These are phyloP conservation scores for Phytophthora crassamura DNA, from an alignment of 352 stramenopile genomes.

Conservation along the genomic window DNA sequence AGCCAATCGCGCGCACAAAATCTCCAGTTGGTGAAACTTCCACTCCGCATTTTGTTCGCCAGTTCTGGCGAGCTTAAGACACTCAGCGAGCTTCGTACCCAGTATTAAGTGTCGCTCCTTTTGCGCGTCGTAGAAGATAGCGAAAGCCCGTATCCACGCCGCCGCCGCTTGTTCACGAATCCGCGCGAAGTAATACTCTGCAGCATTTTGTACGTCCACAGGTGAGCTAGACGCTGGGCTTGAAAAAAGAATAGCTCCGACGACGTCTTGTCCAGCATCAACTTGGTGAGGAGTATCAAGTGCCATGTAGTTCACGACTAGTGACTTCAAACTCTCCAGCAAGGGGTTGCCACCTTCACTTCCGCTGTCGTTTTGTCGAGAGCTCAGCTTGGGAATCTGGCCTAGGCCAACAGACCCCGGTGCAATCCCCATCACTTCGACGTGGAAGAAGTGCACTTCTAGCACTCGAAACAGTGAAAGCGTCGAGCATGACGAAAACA, in stretches of 20 bases:
- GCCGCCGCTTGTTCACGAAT: constrained; percentile 77
- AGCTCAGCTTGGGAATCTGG: constrained; percentile 47
- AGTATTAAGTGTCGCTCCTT: constrained; percentile 66
- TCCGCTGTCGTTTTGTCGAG: constrained; percentile 24
- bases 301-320: constrained; percentile 65
- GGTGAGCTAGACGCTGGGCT: constrained; percentile 33
- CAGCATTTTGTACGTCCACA: constrained; percentile 48
- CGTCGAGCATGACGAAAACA: constrained; percentile 68
- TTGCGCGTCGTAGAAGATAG: constrained; percentile 81
- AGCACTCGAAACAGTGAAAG: constrained; percentile 75
- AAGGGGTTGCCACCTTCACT: constrained; percentile 58
- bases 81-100: constrained; percentile 60
- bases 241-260: constrained; percentile 57
- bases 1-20: constrained; percentile 79
- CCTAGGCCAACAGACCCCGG: constrained; percentile 87
- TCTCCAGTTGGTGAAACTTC: constrained; percentile 79
- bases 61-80: constrained; percentile 41
- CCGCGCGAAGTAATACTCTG: constrained; percentile 55
- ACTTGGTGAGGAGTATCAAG: constrained; percentile 21
- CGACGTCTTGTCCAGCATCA: constrained; percentile 36
- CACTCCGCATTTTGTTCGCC: constrained; percentile 47
- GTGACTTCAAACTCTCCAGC: constrained; percentile 70
- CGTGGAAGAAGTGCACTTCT: constrained; percentile 87
- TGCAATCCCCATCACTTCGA: constrained; percentile 78
- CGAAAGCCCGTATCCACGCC: constrained; percentile 72